Base-by-base conservation (phyloP, 257 asterid species). In the Ajuga chamaepitys region DNA sequence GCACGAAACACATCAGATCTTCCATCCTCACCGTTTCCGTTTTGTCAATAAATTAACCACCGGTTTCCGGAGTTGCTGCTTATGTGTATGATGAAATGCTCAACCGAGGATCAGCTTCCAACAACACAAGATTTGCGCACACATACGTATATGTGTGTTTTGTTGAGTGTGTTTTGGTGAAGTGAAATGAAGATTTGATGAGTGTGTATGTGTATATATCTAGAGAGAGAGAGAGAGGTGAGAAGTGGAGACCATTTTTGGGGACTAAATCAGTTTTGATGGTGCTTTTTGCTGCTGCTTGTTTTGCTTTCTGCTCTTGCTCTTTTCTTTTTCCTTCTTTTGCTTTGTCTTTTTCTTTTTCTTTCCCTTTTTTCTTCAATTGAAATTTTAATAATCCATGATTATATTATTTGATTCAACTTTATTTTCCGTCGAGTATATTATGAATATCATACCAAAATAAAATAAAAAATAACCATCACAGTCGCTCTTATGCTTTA, bases 1-100 rank as follows among this genome's bases (percentile, higher is more conserved):
- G 86, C 89, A 88, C 85, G 66, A 86, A 79, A 77, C 78, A 38
- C 81, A n/a, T n/a, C n/a, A 84, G 81, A 83, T 82, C 87, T 81
- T 78, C 86, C 89, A 78, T 80, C 76, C 58, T 58, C 63, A 38
- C 68, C 62, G 69, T 75, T 61, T 20, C 10, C 58, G 60, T 21
- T 1, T 17, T 32, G 48, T 40, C 72, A 63, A 74, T 65, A 70
- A 47, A n/a, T n/a, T n/a, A n/a, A 68, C 45, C 26, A 32, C 66
- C 70, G 59, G 42, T 68, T 62, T 56, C 47, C 4, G 58, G 58
- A 34, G 42, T 18, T 16, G 16, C 56, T 35, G 38, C 38, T 64
- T 57, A 16, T 52, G 10, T 64, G 46, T 20, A 30, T 44, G 58
- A 20, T 18, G 21, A 58, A 55, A 40, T 57, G 3, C 1, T 11